Evolutionary conservation across 768 basidiomycete species (phyloP).

Genomic region (Podaxis carcinomalis): DNA sequence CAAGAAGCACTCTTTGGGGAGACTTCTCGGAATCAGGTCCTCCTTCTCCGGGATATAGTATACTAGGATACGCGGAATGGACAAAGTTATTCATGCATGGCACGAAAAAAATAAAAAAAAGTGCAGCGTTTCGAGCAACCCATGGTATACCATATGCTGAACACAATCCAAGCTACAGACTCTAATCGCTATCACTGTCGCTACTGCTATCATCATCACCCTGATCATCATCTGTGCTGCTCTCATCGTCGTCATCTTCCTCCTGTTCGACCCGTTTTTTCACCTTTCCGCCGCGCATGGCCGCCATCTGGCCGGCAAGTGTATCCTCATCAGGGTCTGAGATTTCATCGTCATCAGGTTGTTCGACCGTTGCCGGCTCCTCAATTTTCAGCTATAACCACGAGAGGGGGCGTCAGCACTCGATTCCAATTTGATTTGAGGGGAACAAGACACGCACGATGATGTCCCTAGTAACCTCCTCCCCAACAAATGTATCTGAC

Average conservation of each 20-base stretch:
- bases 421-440: neutral
- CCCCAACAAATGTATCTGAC: constrained; percentile 87
- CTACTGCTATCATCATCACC: constrained; percentile 49
- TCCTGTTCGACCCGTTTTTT: constrained; percentile 55
- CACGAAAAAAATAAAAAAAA: neutral
- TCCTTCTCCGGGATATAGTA: neutral
- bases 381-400: constrained; percentile 74
- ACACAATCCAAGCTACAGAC: neutral
- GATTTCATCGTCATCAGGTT: constrained; percentile 82
- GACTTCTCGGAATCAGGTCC: neutral
- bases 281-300: constrained; percentile 85
- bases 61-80: neutral
- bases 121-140: neutral
- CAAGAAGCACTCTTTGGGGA: neutral
- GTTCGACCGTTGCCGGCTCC: constrained; percentile 58
- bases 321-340: constrained; percentile 98
- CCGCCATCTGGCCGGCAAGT: constrained; percentile 96
- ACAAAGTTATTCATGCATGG: neutral
- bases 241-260: constrained; percentile 50
- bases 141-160: constrained; percentile 12
- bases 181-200: constrained; percentile 26
- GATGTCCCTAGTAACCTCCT: constrained; percentile 68
- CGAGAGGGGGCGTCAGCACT: neutral
- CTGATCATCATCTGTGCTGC: constrained; percentile 40
- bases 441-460: constrained; percentile 45